These are phyloP conservation scores for Epichloe coenophiala DNA, from an alignment of 2,329 filamentous ascomycete genomes.

Conservation along the genomic window DNA sequence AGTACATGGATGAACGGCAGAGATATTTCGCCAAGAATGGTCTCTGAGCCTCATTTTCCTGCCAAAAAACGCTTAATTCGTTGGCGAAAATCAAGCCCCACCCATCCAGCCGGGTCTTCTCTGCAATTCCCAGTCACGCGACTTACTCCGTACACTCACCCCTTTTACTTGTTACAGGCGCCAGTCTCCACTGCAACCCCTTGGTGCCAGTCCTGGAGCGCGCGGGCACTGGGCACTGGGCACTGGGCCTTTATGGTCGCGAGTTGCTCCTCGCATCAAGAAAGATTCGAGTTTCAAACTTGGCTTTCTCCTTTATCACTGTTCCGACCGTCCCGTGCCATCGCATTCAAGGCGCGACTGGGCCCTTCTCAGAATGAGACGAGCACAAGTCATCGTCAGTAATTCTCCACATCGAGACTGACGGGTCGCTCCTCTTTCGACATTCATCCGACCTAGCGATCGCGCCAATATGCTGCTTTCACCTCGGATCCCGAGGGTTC, in stretches of 20 bases:
- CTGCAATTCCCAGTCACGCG: neutral
- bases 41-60: too few relatives aligned
- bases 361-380: neutral
- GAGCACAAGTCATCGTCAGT: neutral
- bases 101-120: neutral
- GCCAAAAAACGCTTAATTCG: too few relatives aligned
- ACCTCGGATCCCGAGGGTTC: constrained; percentile 3
- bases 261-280: too few relatives aligned
- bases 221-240: too few relatives aligned
- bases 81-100: neutral
- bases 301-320: neutral
- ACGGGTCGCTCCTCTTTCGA: neutral
- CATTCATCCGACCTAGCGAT: neutral
- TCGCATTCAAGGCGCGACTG: neutral
- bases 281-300: too few relatives aligned
- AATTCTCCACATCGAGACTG: neutral
- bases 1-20: too few relatives aligned
- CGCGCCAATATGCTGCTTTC: constrained; percentile 4
- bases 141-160: neutral
- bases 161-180: neutral
- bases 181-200: too few relatives aligned
- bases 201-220: too few relatives aligned
- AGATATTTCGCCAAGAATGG: too few relatives aligned
- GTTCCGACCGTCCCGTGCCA: neutral
- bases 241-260: too few relatives aligned